Evolutionary conservation across 2,329 filamentous ascomycete species (phyloP).

Genomic region (Sarocladiaceae sp.): DNA sequence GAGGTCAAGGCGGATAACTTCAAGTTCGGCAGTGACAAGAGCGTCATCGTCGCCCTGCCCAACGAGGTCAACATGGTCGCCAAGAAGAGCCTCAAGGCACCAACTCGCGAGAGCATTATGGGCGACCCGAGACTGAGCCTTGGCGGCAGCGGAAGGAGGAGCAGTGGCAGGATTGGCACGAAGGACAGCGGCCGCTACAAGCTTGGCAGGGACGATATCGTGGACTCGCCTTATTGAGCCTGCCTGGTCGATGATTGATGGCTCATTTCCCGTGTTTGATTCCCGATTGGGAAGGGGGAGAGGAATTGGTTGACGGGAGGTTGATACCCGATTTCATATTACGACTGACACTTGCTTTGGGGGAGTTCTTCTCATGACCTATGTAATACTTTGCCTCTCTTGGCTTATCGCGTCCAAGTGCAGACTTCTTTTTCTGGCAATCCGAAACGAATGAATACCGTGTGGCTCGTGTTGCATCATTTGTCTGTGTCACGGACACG

Average conservation of each 20-base stretch:
- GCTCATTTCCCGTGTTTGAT: no score
- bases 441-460: no score
- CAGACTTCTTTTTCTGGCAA: neutral
- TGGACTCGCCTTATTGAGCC: slow-evolving; percentile 61
- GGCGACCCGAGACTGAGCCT: slow-evolving; percentile 44
- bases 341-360: neutral
- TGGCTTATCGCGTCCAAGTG: neutral
- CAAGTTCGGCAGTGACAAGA: slow-evolving; percentile 94
- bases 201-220: slow-evolving; percentile 74
- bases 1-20: slow-evolving; percentile 98
- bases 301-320: neutral
- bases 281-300: neutral
- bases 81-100: slow-evolving; percentile 75
- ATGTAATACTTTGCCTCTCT: slow-evolving; percentile 8
- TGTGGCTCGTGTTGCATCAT: no score
- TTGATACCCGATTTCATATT: slow-evolving; percentile 4
- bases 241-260: no score
- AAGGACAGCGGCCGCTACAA: slow-evolving; percentile 59
- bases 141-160: slow-evolving; percentile 42
- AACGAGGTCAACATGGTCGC: slow-evolving; percentile 98
- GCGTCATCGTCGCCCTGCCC: slow-evolving; percentile 91
- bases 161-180: slow-evolving; percentile 45
- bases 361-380: neutral
- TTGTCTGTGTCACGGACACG: no score
- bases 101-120: slow-evolving; percentile 90